Conservation (phyloP, 192 early-diverging fungal species). For the Coemansia sp. region DNA sequence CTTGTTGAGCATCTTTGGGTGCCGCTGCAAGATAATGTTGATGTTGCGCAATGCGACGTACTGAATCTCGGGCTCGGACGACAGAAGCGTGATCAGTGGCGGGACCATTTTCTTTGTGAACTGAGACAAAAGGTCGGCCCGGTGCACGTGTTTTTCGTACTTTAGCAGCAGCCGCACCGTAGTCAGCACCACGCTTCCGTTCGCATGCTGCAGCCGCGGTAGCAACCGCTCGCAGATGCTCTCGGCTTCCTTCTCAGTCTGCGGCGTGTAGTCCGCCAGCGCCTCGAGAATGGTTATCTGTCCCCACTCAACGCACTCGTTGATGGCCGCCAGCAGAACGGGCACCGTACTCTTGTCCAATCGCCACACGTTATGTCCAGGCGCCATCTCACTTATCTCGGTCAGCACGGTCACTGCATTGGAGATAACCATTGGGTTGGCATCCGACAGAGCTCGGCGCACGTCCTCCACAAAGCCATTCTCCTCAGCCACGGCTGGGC, state of each 20-base stretch:
- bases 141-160: slow-evolving; percentile 58
- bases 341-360: slow-evolving; percentile 68
- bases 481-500: slow-evolving; percentile 80
- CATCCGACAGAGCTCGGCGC: slow-evolving; percentile 87
- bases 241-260: slow-evolving; percentile 77
- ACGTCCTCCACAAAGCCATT: slow-evolving; percentile 86
- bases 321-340: slow-evolving; percentile 88
- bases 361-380: slow-evolving; percentile 66
- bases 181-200: slow-evolving; percentile 90
- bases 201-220: slow-evolving; percentile 92
- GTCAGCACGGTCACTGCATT: slow-evolving; percentile 90
- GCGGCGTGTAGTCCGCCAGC: slow-evolving; percentile 72
- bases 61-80: slow-evolving; percentile 89
- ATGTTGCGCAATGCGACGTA: slow-evolving; percentile 97
- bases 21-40: slow-evolving; percentile 88
- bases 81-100: slow-evolving; percentile 88
- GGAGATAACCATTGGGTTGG: slow-evolving; percentile 96
- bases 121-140: slow-evolving; percentile 67
- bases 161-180: slow-evolving; percentile 69
- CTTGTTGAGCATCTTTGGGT: slow-evolving; percentile 79
- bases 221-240: slow-evolving; percentile 87
- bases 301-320: slow-evolving; percentile 99
- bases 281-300: slow-evolving; percentile 92
- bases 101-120: slow-evolving; percentile 91
- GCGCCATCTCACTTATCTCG: slow-evolving; percentile 82